A percentile compares a stretch with the other conserved stretches of the same genome.
Evolutionary conservation across 768 basidiomycete genomes (phyloP).

Genomic region (Phylloporus sp.): DNA sequence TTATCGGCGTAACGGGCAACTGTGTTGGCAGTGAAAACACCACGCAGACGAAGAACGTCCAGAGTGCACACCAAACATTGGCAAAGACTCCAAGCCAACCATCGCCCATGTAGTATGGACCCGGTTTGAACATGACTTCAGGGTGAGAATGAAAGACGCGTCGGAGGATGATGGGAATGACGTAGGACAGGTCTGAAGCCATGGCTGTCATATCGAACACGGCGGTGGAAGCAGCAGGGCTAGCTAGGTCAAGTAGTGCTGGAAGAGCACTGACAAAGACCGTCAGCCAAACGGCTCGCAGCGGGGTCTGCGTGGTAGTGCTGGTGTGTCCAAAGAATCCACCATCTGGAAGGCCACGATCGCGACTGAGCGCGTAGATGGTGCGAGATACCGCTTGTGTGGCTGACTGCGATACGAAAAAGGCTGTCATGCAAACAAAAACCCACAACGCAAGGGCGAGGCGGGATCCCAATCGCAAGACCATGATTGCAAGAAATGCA

Average conservation of each 20-base stretch:
- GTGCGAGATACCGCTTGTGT: slow-evolving; percentile 55
- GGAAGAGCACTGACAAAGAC: slow-evolving; percentile 42
- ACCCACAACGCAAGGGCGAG: slow-evolving; percentile 53
- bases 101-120: slow-evolving; percentile 57
- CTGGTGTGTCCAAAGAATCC: slow-evolving; percentile 52
- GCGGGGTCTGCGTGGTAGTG: slow-evolving; percentile 45
- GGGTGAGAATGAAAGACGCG: slow-evolving; percentile 49
- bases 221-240: slow-evolving; percentile 48
- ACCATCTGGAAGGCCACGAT: slow-evolving; percentile 50
- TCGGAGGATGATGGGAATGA: slow-evolving; percentile 52
- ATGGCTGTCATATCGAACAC: slow-evolving; percentile 55
- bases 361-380: slow-evolving; percentile 55
- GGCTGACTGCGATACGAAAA: slow-evolving; percentile 47
- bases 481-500: slow-evolving; percentile 56
- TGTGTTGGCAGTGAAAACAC: slow-evolving; percentile 48
- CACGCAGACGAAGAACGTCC: slow-evolving; percentile 43
- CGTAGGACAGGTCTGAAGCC: slow-evolving; percentile 49
- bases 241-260: slow-evolving; percentile 47
- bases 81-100: slow-evolving; percentile 41
- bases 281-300: slow-evolving; percentile 51
- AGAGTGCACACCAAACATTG: slow-evolving; percentile 43
- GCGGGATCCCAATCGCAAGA: slow-evolving; percentile 45
- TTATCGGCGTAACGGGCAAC: slow-evolving; percentile 42
- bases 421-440: slow-evolving; percentile 59
- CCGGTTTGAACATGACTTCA: slow-evolving; percentile 54